phyloP scores from a whole-genome alignment of 2,329 filamentous ascomycete genomes.

The Diplodia sapinea region DNA sequence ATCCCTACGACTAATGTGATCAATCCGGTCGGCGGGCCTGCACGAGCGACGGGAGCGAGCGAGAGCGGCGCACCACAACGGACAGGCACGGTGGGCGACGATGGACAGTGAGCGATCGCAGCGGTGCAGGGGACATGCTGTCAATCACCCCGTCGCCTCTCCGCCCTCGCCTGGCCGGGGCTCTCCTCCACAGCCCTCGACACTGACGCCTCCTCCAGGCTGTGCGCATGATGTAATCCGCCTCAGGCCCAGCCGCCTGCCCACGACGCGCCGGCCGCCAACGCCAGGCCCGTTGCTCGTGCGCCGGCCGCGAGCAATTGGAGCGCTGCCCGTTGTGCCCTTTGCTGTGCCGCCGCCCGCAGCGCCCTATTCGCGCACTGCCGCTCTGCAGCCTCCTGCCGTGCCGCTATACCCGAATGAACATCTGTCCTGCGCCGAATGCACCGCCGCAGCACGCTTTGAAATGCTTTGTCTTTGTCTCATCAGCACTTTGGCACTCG shows the following conservation, averaged over 20 bases:
- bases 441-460: background rate
- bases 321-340: conserved; percentile 9
- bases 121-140: conserved; percentile 18
- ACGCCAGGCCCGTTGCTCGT: background rate
- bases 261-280: background rate
- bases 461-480: background rate
- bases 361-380: conserved; percentile 6
- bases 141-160: conserved; percentile 20
- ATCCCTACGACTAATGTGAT: conserved; percentile 18
- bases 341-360: conserved; percentile 21
- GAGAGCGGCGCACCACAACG: conserved; percentile 8
- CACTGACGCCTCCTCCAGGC: conserved; percentile 20
- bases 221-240: conserved; percentile 29
- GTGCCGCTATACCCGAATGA: conserved; percentile 17
- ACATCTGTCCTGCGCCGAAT: background rate
- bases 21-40: conserved; percentile 7
- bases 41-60: background rate
- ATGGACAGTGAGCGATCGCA: conserved; percentile 7
- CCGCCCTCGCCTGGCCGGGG: conserved; percentile 12
- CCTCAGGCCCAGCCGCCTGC: background rate
- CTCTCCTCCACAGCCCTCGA: background rate
- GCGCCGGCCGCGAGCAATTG: background rate
- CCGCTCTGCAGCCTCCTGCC: conserved; percentile 5
- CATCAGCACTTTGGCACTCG: background rate
- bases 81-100: background rate